These are phyloP conservation scores for Sporothrix sp. DNA, from an alignment of 2,329 filamentous ascomycete genomes.

Conservation along the genomic window DNA sequence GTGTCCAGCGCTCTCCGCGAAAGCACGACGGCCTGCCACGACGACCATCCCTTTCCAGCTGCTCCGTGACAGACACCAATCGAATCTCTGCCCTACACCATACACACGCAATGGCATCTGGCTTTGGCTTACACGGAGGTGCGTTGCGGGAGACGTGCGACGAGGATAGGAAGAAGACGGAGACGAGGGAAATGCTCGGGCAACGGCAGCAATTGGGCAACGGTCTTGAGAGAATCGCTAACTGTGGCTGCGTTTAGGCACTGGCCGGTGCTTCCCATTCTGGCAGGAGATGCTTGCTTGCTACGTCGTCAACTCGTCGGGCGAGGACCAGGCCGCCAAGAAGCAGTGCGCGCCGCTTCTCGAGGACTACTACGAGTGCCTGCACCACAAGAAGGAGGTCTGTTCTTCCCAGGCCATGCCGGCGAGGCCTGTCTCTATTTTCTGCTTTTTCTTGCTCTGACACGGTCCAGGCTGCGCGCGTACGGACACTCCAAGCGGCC, in stretches of 20 bases:
- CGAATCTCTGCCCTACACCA: not conserved
- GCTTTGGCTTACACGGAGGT: constrained; percentile 75
- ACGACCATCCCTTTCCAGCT: not conserved
- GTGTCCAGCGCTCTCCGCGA: not conserved
- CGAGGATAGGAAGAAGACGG: not conserved
- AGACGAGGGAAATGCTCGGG: not conserved
- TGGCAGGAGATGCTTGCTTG: constrained; percentile 99
- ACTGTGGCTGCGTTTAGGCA: constrained; percentile 33
- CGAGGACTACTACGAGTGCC: constrained; percentile 97
- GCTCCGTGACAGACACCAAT: not conserved
- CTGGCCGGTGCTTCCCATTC: constrained; percentile 89
- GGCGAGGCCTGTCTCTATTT: not conserved
- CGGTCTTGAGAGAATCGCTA: not conserved
- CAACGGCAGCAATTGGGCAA: not conserved
- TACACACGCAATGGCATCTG: constrained; percentile 56
- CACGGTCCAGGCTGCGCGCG: constrained; percentile 58
- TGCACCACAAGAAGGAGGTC: constrained; percentile 99
- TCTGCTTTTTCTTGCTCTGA: constrained; percentile 5
- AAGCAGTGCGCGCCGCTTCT: constrained; percentile 76
- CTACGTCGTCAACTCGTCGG: constrained; percentile 86
- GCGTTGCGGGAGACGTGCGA: constrained; percentile 32
- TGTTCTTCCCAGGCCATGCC: constrained; percentile 9
- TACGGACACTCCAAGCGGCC: constrained; percentile 68
- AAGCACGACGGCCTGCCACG: not conserved
- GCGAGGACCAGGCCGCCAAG: constrained; percentile 70